Base-by-base conservation (phyloP, 2,329 filamentous ascomycete genomes). In the Achaetomium macrosporum region DNA sequence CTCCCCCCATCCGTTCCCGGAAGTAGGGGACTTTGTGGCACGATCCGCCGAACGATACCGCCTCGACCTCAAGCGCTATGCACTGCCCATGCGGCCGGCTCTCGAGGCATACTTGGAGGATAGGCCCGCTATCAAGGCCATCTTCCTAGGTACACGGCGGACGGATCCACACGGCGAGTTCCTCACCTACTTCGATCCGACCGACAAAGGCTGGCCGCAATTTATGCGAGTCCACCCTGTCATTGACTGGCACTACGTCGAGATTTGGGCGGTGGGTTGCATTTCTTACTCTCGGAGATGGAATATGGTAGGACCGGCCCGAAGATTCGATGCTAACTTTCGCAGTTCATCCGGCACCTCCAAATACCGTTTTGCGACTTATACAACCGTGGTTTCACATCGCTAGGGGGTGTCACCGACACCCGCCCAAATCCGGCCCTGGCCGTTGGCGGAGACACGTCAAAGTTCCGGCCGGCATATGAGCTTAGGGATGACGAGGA, bases 181-280 rank as follows among this genome's bases (percentile, higher is more conserved):
- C 15, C 69, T 99, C 63, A 87, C 80, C 37, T 83, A 88, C 69
- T 97, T 97, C 66, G 88, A 95, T 66, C 80, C 78, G 47, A 99
- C 93, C 5, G 93, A 97, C 69, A 75, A 79, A 35, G 90, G 86
- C 2, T 99, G 93, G 93, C 93, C 93, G 35, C 73, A 77, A 41
- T 96, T 97, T 65, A 91, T 97, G 84, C 82, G 93, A 54, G 78
- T 97, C 55, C 90, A 99, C 69, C 92, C 93, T 0, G 88, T 99
- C 10, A 91, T 99, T 65, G 93, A 99, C 70, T 99, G 93, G 93
- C 89, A 93, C 68, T 96, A 96, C 69, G 81, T 83, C 11, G 92
- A 97, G 68, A 92, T 97, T 50, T 97, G 93, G 93, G 82, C 84
- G 16, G 90, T 95, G 65, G 76, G 88, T 77, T 65, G 3, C n/a